Base-by-base conservation (phyloP, 176 grass and related monocot genomes). In the Panicum miliaceum region DNA sequence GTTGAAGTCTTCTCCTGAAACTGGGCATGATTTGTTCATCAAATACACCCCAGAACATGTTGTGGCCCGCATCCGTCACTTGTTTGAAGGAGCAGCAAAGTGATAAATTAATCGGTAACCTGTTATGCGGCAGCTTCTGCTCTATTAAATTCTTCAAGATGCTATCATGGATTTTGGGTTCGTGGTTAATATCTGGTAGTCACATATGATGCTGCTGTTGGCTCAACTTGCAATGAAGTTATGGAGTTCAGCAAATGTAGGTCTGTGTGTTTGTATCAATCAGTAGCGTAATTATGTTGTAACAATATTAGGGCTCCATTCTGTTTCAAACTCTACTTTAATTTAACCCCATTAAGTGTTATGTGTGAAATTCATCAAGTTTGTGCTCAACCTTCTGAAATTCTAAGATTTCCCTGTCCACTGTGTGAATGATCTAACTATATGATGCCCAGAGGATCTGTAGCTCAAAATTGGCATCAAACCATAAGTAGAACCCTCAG, bases 21-120 rank as follows among this genome's bases (percentile, higher is more conserved):
- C 87, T 0, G 84, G 84, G 51, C 84, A 79, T 56, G 96, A 98
- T 57, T 75, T 85, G 80, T 83, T 64, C 77, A 71, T 92, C 75
- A 94, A 95, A 71, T 90, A 92, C 79, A 94, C 85, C 25, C 89
- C 83, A 22, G 96, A 98, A 84, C 74, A 83, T 81, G 93, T 98
- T 4, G 87, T 90, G 78, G 85, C 73, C 8, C 79, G 52, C 56
- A 94, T 95, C 72, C 81, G 86, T 6, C 82, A 92, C 13, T 84
- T 98, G 80, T 98, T 98, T 80, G 84, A 87, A 86, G 96, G 96
- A 65, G 53, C 81, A 34, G 82, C 68, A 68, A 95, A 84, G 75
- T 90, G 88, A 92, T 89, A 25, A 77, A 52, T 65, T 83, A 72
- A 69, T 71, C 61, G 53, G 47, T 86, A 58, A 74, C 32, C 32